phyloP scores from a whole-genome alignment of 257 asterid genomes.

The Solanum chiquidenum region DNA sequence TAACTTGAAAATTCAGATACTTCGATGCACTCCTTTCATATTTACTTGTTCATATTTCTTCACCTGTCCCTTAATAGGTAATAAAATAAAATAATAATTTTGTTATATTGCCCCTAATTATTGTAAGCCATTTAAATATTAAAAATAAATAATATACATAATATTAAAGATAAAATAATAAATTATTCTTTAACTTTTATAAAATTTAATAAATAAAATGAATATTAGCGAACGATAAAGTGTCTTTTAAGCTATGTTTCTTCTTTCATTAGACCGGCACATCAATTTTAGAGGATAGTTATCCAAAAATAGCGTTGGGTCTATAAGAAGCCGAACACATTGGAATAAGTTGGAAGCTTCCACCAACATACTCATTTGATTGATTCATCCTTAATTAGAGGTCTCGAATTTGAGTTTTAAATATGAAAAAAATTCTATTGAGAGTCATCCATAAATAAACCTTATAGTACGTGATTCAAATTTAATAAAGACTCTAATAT shows the following conservation, averaged over 20 bases:
- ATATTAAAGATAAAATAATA: too few relatives aligned
- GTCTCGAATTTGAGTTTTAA: accelerated
- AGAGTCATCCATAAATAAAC: accelerated
- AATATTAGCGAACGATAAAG: not conserved
- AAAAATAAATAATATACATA: not conserved
- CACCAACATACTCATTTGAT: not conserved
- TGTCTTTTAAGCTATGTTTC: not conserved
- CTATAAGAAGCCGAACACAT: not conserved
- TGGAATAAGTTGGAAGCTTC: not conserved
- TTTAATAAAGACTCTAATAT: accelerated
- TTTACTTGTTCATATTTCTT: not conserved
- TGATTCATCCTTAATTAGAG: too few relatives aligned
- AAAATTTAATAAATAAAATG: not conserved
- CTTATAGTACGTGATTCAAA: too few relatives aligned
- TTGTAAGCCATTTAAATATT: not conserved
- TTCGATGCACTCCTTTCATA: accelerated
- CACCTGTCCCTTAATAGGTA: accelerated
- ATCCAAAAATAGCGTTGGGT: not conserved
- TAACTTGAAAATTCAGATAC: not conserved
- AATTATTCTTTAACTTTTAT: too few relatives aligned
- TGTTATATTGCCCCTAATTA: not conserved
- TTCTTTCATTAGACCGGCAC: not conserved
- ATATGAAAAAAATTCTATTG: too few relatives aligned
- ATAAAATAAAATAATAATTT: not conserved
- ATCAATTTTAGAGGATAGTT: not conserved